Evolutionary conservation across 2,329 filamentous ascomycete genomes (phyloP).

Genomic region (Ceratocystis ficicola): DNA sequence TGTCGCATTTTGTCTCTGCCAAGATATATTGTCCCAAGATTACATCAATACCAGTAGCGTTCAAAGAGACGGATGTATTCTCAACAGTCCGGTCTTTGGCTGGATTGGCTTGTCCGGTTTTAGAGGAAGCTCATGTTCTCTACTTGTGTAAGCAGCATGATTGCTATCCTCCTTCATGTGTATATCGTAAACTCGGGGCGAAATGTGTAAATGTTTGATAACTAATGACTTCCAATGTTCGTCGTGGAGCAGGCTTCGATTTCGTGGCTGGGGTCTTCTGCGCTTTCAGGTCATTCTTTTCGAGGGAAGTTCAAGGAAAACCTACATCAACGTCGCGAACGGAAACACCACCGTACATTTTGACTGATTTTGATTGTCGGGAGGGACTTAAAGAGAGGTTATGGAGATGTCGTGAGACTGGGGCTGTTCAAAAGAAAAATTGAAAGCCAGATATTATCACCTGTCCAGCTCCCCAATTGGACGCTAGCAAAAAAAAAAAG

Average conservation of each 20-base stretch:
- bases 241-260: constrained; percentile 11
- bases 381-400: constrained; percentile 20
- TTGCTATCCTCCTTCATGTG: neutral
- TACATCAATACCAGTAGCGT: neutral
- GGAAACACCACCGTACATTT: constrained; percentile 66
- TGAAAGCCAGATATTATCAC: constrained; percentile 17
- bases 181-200: neutral
- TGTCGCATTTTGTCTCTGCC: neutral
- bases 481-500: constrained; percentile 1
- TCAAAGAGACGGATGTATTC: neutral
- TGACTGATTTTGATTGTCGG: constrained; percentile 41
- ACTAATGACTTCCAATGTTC: neutral
- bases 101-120: neutral
- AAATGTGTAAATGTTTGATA: neutral
- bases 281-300: constrained; percentile 23
- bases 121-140: too few species aligned
- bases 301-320: constrained; percentile 26
- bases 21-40: neutral
- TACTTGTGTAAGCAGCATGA: too few species aligned
- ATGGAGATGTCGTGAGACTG: constrained; percentile 13
- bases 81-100: neutral
- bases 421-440: constrained; percentile 8
- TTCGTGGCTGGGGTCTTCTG: constrained; percentile 8
- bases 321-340: constrained; percentile 80
- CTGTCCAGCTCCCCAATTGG: neutral